A percentile compares a stretch with the other conserved stretches of the same genome.
Evolutionary conservation across 2,329 filamentous ascomycete species (phyloP).

Genomic region (Hypoxylon sp.): DNA sequence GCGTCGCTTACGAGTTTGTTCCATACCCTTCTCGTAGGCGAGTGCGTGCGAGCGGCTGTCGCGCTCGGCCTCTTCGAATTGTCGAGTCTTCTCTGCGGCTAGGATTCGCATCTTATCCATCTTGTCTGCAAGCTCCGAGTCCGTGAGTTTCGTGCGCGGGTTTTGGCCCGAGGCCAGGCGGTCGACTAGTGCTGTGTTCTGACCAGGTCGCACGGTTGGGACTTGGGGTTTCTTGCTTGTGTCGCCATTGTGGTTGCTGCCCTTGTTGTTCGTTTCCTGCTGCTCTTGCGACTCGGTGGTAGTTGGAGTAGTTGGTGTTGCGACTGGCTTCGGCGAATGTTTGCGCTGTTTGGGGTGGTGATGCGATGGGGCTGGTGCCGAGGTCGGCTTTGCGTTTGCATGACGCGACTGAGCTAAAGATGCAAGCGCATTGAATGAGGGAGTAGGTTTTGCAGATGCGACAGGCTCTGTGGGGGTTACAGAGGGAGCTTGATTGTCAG

Average conservation of each 20-base stretch:
- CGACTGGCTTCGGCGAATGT: slow-evolving; percentile 34
- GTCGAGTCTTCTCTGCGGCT: slow-evolving; percentile 65
- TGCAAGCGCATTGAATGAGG: slow-evolving; percentile 33
- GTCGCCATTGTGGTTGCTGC: slow-evolving; percentile 13
- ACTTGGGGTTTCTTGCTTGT: slow-evolving; percentile 12
- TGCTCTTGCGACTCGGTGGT: slow-evolving; percentile 9
- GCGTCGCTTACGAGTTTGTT: slow-evolving; percentile 61
- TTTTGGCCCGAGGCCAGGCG: slow-evolving; percentile 65
- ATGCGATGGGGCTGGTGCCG: slow-evolving; percentile 17
- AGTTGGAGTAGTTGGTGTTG: slow-evolving; percentile 11
- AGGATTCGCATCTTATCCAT: slow-evolving; percentile 69
- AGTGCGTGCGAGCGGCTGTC: slow-evolving; percentile 65
- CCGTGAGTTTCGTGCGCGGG: slow-evolving; percentile 67
- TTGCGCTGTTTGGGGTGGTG: slow-evolving; percentile 38
- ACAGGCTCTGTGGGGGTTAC: slow-evolving; percentile 22
- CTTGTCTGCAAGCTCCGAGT: slow-evolving; percentile 65
- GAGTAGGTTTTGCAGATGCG: slow-evolving; percentile 16
- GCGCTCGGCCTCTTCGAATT: slow-evolving; percentile 65
- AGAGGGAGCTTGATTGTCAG: slow-evolving; percentile 14
- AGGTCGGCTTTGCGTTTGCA: slow-evolving; percentile 36
- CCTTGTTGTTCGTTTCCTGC: slow-evolving; percentile 8
- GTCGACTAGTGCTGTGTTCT: slow-evolving; percentile 49
- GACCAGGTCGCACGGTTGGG: slow-evolving; percentile 41
- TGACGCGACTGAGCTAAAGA: slow-evolving; percentile 49
- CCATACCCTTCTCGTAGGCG: slow-evolving; percentile 63